phyloP scores from a whole-genome alignment of 768 basidiomycete species.

The Calvatia gigantea region DNA sequence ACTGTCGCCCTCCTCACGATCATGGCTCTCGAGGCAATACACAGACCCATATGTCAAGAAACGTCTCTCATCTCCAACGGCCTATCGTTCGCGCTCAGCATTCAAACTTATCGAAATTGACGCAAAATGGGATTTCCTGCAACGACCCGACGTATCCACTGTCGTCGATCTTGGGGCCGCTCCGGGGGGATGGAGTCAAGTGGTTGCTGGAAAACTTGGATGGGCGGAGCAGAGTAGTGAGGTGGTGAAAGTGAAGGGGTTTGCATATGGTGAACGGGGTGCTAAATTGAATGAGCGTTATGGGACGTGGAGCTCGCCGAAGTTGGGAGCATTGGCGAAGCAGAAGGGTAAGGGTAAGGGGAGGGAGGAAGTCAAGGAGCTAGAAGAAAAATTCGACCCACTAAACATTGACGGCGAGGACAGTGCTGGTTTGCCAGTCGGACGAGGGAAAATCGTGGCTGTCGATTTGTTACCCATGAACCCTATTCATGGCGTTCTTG shows the following conservation, averaged over 20 bases:
- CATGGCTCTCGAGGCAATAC: conserved; percentile 69
- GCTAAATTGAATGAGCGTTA: neutral
- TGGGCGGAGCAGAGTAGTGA: conserved; percentile 26
- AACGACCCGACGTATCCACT: conserved; percentile 46
- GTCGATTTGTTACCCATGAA: conserved; percentile 77
- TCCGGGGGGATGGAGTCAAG: conserved; percentile 95
- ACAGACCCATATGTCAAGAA: conserved; percentile 69
- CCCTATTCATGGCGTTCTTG: conserved; percentile 69
- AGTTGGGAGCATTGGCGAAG: neutral
- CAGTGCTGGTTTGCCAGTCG: conserved; percentile 12
- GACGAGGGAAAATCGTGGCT: conserved; percentile 58
- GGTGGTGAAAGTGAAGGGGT: conserved; percentile 14
- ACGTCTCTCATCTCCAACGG: conserved; percentile 25
- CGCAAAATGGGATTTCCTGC: conserved; percentile 51
- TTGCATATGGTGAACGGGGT: neutral
- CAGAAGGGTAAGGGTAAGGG: conserved; percentile 4
- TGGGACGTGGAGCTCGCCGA: conserved; percentile 10
- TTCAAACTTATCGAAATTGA: conserved; percentile 89
- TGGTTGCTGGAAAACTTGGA: conserved; percentile 62
- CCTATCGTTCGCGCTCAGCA: conserved; percentile 83
- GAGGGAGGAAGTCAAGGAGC: neutral
- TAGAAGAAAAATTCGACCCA: conserved; percentile 30
- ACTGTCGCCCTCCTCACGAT: conserved; percentile 9
- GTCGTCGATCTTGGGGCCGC: conserved; percentile 90
- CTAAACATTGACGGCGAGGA: conserved; percentile 35